Percentiles rank a stretch among this genome's conserved stretches.
Conservation (phyloP, 139 green algal species). For the Dunaliella sp. region DNA sequence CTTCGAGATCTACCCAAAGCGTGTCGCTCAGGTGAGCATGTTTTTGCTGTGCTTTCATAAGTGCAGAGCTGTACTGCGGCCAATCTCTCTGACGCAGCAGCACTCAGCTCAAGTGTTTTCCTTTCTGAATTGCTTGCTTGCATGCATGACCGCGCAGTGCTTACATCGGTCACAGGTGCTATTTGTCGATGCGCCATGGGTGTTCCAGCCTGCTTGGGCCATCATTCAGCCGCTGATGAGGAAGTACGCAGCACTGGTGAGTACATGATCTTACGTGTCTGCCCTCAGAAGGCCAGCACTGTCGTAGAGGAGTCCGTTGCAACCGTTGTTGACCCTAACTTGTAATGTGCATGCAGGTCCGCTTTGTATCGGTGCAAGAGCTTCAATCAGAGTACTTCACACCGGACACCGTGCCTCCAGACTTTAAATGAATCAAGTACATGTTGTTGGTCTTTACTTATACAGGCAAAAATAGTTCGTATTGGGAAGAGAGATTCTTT, state of each 20-base stretch:
- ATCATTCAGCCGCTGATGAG: slow-evolving; percentile 83
- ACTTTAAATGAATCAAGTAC: slow-evolving; percentile 65
- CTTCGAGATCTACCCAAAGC: slow-evolving; percentile 92
- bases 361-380: slow-evolving; percentile 68
- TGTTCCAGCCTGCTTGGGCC: slow-evolving; percentile 87
- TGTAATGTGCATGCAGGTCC: slow-evolving; percentile 47
- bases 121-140: too few relatives aligned
- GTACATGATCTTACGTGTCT: not conserved
- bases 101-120: too few relatives aligned
- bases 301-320: not conserved
- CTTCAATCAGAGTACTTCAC: slow-evolving; percentile 76
- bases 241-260: slow-evolving; percentile 53
- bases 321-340: not conserved
- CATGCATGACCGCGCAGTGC: too few relatives aligned
- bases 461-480: too few relatives aligned
- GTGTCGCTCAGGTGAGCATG: slow-evolving; percentile 60
- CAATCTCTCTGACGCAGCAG: too few relatives aligned
- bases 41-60: too few relatives aligned
- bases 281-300: not conserved
- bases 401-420: slow-evolving; percentile 50
- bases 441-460: too few relatives aligned
- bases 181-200: slow-evolving; percentile 90
- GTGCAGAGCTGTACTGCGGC: too few relatives aligned
- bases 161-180: too few relatives aligned
- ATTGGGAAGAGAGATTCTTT: too few relatives aligned